Percentiles rank a stretch among this genome's conserved stretches.
Evolutionary conservation across 1,284 basidiomycete species (phyloP).

Genomic region (Sanghuangporus weigelae): DNA sequence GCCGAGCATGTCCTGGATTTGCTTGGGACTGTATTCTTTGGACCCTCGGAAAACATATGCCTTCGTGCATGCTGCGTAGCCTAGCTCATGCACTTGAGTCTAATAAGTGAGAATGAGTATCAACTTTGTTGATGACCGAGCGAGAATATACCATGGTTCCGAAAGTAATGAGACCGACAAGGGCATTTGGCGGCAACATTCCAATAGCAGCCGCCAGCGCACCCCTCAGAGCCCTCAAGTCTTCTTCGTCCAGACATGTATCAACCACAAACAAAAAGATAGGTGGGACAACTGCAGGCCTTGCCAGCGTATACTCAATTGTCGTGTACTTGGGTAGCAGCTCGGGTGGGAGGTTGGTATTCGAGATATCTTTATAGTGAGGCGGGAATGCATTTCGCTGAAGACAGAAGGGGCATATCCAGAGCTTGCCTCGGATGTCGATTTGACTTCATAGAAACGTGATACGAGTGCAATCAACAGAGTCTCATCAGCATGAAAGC

Average conservation of each 20-base stretch:
- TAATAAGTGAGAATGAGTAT: conserved; percentile 29
- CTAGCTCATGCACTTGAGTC: conserved; percentile 98
- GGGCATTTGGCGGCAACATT: conserved; percentile 87
- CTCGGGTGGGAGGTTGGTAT: conserved; percentile 94
- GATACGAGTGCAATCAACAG: conserved; percentile 6
- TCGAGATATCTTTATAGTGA: conserved; percentile 98
- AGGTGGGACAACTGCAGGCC: conserved; percentile 89
- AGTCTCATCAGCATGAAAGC: not conserved
- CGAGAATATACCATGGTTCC: conserved; percentile 82
- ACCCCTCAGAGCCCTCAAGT: conserved; percentile 92
- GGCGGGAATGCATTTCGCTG: conserved; percentile 96
- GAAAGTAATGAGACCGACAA: conserved; percentile 94
- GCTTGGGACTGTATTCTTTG: conserved; percentile 97
- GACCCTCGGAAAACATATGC: conserved; percentile 98
- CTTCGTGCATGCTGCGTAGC: conserved; percentile 94
- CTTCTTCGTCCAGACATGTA: conserved; percentile 95
- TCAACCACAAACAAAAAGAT: conserved; percentile 98
- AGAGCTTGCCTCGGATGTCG: conserved; percentile 96
- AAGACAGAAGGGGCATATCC: conserved; percentile 99
- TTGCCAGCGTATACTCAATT: conserved; percentile 95
- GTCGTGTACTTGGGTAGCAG: conserved; percentile 98
- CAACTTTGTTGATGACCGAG: not conserved
- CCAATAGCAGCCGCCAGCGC: conserved; percentile 91
- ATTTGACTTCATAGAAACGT: conserved; percentile 68
- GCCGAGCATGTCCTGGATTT: conserved; percentile 98